Conservation (phyloP, 345 rosid species). For the Sisymbrium irio region DNA sequence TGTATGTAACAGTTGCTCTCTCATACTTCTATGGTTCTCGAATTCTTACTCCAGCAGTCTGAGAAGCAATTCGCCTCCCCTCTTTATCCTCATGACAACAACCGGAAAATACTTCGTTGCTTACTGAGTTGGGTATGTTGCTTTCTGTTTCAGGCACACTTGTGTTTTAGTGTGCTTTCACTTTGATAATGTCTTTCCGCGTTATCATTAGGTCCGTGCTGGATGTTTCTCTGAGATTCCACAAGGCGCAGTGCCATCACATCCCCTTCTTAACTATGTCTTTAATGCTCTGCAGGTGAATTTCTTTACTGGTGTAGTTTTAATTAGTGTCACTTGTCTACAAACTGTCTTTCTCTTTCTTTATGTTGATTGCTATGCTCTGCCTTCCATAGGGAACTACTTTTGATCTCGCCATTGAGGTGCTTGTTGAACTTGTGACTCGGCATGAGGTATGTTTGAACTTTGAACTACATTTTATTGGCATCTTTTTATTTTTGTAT, state of each 20-base stretch:
- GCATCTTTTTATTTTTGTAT: background rate
- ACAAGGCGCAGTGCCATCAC: slow-evolving; percentile 59
- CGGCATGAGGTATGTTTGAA: slow-evolving; percentile 65
- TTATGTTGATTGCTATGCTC: slow-evolving; percentile 9
- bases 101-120: slow-evolving; percentile 81
- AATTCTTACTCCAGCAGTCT: slow-evolving; percentile 82
- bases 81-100: slow-evolving; percentile 48
- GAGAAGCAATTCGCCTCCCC: slow-evolving; percentile 48
- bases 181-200: slow-evolving; percentile 13
- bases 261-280: slow-evolving; percentile 81
- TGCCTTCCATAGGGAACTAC: slow-evolving; percentile 55
- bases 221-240: slow-evolving; percentile 94
- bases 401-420: slow-evolving; percentile 88
- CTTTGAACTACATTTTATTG: background rate
- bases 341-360: background rate
- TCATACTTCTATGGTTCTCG: slow-evolving; percentile 76
- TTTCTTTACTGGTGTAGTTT: background rate
- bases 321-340: background rate
- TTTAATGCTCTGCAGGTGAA: slow-evolving; percentile 76
- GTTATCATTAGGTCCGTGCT: slow-evolving; percentile 64
- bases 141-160: background rate
- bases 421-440: slow-evolving; percentile 86
- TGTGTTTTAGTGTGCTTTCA: background rate
- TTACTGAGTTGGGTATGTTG: slow-evolving; percentile 91
- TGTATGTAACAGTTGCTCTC: slow-evolving; percentile 61